phyloP scores from a whole-genome alignment of 2,329 filamentous ascomycete genomes.

The Esteya vermicola region DNA sequence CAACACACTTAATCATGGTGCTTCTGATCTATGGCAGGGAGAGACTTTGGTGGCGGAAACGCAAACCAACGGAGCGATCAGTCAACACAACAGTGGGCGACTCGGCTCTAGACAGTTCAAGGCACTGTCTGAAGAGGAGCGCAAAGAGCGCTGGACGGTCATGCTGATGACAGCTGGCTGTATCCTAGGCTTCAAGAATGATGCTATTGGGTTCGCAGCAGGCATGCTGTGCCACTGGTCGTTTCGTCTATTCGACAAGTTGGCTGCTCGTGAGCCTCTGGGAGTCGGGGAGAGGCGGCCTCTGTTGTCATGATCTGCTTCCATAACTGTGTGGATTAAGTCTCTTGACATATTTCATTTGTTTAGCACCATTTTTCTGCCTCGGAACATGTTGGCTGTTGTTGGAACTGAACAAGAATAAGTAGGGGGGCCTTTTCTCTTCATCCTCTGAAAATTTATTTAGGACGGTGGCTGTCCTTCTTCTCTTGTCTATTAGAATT shows the following conservation, averaged over 20 bases:
- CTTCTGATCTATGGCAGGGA: constrained; percentile 42
- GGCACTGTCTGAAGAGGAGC: constrained; percentile 50
- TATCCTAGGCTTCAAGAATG: constrained; percentile 76
- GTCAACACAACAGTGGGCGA: too few species aligned
- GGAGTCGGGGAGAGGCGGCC: constrained; percentile 17
- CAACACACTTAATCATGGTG: constrained; percentile 65
- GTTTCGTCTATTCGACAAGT: constrained; percentile 33
- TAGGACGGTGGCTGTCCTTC: too few species aligned
- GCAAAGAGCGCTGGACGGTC: constrained; percentile 65
- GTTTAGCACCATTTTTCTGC: too few species aligned
- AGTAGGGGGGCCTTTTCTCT: too few species aligned
- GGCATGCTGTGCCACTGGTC: constrained; percentile 68
- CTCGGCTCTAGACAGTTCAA: constrained; percentile 28
- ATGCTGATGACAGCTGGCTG: constrained; percentile 81
- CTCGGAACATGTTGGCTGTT: too few species aligned
- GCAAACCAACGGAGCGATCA: too few species aligned
- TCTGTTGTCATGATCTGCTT: constrained; percentile 12
- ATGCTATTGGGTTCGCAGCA: constrained; percentile 72
- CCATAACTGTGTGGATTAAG: too few species aligned
- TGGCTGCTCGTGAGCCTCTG: constrained; percentile 1
- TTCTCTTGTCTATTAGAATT: too few species aligned
- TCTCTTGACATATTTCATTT: too few species aligned
- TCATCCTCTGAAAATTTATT: too few species aligned
- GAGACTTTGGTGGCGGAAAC: too few species aligned
- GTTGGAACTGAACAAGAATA: too few species aligned